Evolutionary conservation across 164 flowering plant species (phyloP), one percentile per base, ranked within the genome.

Genomic region (Liriodendron chinense): DNA sequence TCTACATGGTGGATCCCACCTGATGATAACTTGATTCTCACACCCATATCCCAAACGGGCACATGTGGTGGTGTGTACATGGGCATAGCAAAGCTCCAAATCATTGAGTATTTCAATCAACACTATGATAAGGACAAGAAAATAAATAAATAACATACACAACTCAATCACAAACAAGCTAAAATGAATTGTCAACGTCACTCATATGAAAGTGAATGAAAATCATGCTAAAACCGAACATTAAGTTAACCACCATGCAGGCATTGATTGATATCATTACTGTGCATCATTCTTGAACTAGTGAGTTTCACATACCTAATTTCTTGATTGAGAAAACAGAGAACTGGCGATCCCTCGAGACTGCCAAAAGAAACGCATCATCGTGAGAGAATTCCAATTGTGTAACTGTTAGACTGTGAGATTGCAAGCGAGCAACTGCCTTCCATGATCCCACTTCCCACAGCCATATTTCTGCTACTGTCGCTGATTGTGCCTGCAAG

Each of bases 371-470:
- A 67, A 86, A 83, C 43, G 74, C 82, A 82, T 91, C 90, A 86
- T 93, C 97, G 64, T 83, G 86, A 68, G 98, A 96, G 75, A 96
- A 96, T 79, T 87, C 92, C 89, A 94, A 82, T 57, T 92, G 94
- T 10, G 97, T 94, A 66, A 96, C 98, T 50, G 99, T 96, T 78
- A 96, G 83, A 82, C 80, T 88, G 82, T 96, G 98, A 75, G 96
- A 92, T 71, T 87, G 94, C 86, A 96, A 78, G n/a, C 94, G 95
- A 61, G 94, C 94, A 65, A 94, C 87, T 65, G 93, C 86, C 80
- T 94, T 96, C 99, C 99, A 96, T 18, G 94, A 84, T 22, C 97
- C 98, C 18, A 94, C 97, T 80, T 87, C 83, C 98, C 99, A 96
- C 47, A 96, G 82, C 99, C 99, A 94, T 84, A 96, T 87, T 80